Conservation (phyloP, 495 filamentous ascomycete genomes). For the Trichoderma reesei region DNA sequence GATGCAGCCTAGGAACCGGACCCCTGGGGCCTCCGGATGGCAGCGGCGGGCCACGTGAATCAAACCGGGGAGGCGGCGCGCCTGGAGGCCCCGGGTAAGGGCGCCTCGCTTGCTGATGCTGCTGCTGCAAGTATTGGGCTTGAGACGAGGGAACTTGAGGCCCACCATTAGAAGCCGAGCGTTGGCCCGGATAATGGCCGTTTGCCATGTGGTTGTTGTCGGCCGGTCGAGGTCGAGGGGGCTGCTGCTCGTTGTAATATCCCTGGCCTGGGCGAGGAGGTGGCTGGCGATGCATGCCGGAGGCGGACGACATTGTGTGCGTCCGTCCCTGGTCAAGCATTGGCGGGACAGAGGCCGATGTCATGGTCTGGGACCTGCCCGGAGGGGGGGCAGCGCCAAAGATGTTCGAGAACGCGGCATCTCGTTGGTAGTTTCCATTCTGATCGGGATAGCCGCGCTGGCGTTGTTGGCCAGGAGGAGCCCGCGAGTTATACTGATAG, state of each 20-base stretch:
- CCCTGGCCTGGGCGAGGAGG: slow-evolving; percentile 51
- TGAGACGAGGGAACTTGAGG: slow-evolving; percentile 31
- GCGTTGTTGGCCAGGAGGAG: slow-evolving; percentile 41
- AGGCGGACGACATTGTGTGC: slow-evolving; percentile 79
- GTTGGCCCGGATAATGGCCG: slow-evolving; percentile 48
- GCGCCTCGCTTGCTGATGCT: slow-evolving; percentile 27
- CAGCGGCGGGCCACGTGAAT: slow-evolving; percentile 36
- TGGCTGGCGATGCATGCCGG: slow-evolving; percentile 47
- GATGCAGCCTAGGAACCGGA: slow-evolving; percentile 45
- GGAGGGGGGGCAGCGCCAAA: slow-evolving; percentile 82
- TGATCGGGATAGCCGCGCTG: slow-evolving; percentile 54
- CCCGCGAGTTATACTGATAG: slow-evolving; percentile 69
- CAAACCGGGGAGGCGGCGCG: slow-evolving; percentile 24
- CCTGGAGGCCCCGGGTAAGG: slow-evolving; percentile 46
- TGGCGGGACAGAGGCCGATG: slow-evolving; percentile 48
- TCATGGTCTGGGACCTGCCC: slow-evolving; percentile 83
- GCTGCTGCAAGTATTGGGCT: slow-evolving; percentile 23
- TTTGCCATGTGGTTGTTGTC: slow-evolving; percentile 36
- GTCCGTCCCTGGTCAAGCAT: slow-evolving; percentile 51
- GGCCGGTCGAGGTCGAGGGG: slow-evolving; percentile 29
- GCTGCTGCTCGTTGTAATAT: slow-evolving; percentile 11
- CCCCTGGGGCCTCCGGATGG: slow-evolving; percentile 48
- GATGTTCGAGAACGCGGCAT: slow-evolving; percentile 93
- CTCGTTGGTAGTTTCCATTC: slow-evolving; percentile 61
- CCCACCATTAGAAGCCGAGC: slow-evolving; percentile 33